phyloP scores from a whole-genome alignment of 306 rosid genomes.

The Benincasa hispida region DNA sequence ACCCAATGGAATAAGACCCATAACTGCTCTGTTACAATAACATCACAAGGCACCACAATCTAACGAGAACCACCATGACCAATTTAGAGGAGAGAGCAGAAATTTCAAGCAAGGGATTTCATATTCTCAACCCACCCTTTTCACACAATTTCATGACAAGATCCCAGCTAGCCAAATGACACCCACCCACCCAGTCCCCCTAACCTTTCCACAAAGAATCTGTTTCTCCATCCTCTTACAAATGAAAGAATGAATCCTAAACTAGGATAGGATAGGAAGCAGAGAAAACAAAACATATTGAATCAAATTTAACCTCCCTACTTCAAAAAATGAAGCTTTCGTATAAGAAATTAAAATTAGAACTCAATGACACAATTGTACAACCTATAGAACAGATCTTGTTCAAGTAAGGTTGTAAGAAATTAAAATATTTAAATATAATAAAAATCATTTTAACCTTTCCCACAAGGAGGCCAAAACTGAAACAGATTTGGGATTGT shows the following conservation, averaged over 20 bases:
- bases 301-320: not conserved
- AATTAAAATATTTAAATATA: not conserved
- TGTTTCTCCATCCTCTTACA: not conserved
- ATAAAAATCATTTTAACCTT: not conserved
- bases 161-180: not conserved
- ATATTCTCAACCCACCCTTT: not conserved
- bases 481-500: not conserved
- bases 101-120: not conserved
- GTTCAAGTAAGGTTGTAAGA: no score
- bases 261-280: not conserved
- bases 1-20: not conserved
- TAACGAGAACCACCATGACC: no score
- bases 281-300: not conserved
- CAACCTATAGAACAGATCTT: no score
- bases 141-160: not conserved
- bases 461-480: not conserved
- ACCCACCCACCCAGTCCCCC: not conserved
- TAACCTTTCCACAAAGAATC: not conserved
- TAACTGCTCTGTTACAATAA: not conserved
- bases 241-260: not conserved
- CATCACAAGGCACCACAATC: no score
- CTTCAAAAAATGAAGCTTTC: not conserved
- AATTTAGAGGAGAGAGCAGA: no score
- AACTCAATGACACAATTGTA: no score
- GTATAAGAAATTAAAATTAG: not conserved